Evolutionary conservation across 2,329 filamentous ascomycete genomes (phyloP).

Genomic region (Hypoxylon sp.): DNA sequence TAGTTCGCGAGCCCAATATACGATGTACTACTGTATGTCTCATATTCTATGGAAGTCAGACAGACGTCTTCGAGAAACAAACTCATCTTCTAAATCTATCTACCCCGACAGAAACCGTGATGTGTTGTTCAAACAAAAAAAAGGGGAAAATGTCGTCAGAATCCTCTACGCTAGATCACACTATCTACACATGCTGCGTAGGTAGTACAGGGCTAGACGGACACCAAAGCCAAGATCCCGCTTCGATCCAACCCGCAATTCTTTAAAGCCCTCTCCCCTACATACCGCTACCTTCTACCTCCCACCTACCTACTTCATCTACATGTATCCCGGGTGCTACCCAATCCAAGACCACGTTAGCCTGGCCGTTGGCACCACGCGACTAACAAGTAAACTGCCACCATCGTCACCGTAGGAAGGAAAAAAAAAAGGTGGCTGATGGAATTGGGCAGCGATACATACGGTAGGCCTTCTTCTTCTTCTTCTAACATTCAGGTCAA

Average conservation of each 20-base stretch:
- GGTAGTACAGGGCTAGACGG: constrained; percentile 32
- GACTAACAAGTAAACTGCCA: constrained; percentile 17
- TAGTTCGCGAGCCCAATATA: constrained; percentile 15
- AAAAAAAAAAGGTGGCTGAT: constrained; percentile 7
- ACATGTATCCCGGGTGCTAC: constrained; percentile 31
- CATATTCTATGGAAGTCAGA: not conserved
- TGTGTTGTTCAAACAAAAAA: constrained; percentile 17
- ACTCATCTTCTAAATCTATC: not conserved
- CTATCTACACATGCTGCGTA: no score
- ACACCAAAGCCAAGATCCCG: constrained; percentile 33
- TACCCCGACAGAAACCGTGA: constrained; percentile 22
- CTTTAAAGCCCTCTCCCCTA: constrained; percentile 4
- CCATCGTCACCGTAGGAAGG: constrained; percentile 26
- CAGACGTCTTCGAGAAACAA: not conserved
- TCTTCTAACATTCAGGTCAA: not conserved
- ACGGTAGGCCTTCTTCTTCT: constrained; percentile 25
- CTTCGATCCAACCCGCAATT: constrained; percentile 26
- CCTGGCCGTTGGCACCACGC: constrained; percentile 36
- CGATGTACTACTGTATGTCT: constrained; percentile 4
- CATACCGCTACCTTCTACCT: constrained; percentile 1
- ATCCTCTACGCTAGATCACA: constrained; percentile 35
- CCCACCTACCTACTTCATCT: no score
- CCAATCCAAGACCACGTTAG: constrained; percentile 33
- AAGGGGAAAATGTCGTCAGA: constrained; percentile 31
- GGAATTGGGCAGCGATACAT: constrained; percentile 41